Evolutionary conservation across 148 eudicot species (phyloP).

Genomic region (Beta vulgaris): DNA sequence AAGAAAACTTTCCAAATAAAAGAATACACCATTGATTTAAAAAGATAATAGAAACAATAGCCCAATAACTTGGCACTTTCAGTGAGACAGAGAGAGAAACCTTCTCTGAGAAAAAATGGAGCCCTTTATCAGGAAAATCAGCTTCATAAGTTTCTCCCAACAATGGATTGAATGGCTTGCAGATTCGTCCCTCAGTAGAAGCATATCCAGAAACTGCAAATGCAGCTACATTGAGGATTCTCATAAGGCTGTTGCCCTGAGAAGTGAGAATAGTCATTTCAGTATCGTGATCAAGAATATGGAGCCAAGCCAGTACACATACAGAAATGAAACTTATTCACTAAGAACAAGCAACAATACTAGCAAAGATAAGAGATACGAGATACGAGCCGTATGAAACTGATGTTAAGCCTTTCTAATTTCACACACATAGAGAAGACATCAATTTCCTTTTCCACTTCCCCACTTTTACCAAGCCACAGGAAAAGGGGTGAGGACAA

Average conservation of each 20-base stretch:
- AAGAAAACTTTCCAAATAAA: neutral
- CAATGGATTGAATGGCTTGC: constrained; percentile 82
- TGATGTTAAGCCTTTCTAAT: neutral
- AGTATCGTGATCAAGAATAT: neutral
- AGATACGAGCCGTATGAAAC: neutral
- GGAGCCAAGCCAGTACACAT: neutral
- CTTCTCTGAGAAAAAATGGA: constrained; percentile 89
- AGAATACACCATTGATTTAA: neutral
- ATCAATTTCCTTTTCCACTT: neutral
- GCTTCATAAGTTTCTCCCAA: constrained; percentile 85
- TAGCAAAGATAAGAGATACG: too few relatives aligned
- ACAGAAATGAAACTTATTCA: constrained; percentile 8
- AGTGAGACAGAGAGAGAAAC: constrained; percentile 35
- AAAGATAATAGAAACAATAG: neutral
- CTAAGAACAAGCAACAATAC: neutral
- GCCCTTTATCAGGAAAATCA: constrained; percentile 79
- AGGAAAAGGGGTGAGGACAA: neutral
- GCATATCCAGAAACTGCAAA: constrained; percentile 85
- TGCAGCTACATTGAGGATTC: constrained; percentile 82
- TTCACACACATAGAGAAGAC: neutral
- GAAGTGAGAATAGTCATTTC: constrained; percentile 31
- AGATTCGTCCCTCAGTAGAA: constrained; percentile 71
- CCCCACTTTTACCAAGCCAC: neutral
- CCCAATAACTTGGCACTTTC: neutral
- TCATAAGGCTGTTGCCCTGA: constrained; percentile 76